A percentile compares a stretch with the other conserved stretches of the same genome.
phyloP scores from a whole-genome alignment of 805 yeast species.

The Hanseniaspora clermontiae region DNA sequence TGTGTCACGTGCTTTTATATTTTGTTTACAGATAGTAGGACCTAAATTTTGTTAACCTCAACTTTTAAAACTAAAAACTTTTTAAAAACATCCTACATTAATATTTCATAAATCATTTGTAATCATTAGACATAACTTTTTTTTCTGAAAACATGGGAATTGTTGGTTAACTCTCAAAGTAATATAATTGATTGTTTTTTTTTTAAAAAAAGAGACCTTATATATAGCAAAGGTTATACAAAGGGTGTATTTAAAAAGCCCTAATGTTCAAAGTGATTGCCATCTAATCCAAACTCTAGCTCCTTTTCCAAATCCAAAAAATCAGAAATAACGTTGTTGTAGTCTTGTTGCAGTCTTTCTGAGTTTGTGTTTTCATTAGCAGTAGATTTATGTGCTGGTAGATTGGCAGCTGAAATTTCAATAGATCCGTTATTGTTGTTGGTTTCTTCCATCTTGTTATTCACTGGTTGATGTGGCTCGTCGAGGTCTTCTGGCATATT shows the following conservation, averaged over 20 bases:
- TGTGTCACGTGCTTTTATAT: neutral
- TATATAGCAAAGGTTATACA: neutral
- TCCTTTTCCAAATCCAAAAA: constrained; percentile 48
- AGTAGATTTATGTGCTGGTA: constrained; percentile 27
- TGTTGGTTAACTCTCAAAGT: too few relatives aligned
- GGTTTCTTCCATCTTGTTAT: constrained; percentile 16
- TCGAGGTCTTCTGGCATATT: constrained; percentile 11
- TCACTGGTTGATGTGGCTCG: constrained; percentile 11
- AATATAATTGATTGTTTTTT: neutral
- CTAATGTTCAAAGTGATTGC: constrained; percentile 24
- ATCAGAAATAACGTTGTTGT: constrained; percentile 18
- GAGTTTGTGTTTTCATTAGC: constrained; percentile 3
- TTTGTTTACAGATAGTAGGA: neutral
- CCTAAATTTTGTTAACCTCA: neutral
- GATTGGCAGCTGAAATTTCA: constrained; percentile 38
- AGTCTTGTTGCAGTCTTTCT: constrained; percentile 20
- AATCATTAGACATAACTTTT: too few relatives aligned
- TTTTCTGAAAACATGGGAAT: too few relatives aligned
- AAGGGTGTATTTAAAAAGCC: neutral
- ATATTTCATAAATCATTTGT: too few relatives aligned
- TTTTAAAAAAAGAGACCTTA: neutral
- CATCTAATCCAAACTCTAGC: constrained; percentile 55
- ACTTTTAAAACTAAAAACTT: neutral
- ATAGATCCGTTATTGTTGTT: constrained; percentile 24
- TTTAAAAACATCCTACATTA: too few relatives aligned